These are phyloP conservation scores for Phytophthora crassamura DNA, from an alignment of 352 stramenopile species.

Conservation along the genomic window DNA sequence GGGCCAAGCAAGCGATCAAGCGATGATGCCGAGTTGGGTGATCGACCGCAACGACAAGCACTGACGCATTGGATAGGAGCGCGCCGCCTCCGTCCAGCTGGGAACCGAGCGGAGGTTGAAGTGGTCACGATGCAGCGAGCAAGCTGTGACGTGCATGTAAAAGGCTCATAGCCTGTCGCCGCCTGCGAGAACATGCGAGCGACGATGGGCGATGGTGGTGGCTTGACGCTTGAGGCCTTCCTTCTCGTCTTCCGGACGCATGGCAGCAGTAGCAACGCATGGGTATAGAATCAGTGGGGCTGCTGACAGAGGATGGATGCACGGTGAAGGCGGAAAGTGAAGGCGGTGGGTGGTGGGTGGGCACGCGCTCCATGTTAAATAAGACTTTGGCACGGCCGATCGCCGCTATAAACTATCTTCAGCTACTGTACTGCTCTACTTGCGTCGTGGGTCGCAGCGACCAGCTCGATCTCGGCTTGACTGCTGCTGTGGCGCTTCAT, in stretches of 20 bases:
- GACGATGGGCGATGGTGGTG: background rate
- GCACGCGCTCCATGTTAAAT: conserved; percentile 9
- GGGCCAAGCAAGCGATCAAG: too few relatives aligned
- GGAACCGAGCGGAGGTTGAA: conserved; percentile 25
- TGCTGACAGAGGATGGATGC: too few relatives aligned
- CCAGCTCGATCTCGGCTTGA: background rate
- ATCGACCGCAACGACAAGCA: conserved; percentile 3
- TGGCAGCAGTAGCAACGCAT: too few relatives aligned
- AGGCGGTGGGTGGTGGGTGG: too few relatives aligned
- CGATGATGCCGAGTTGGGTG: conserved; percentile 10
- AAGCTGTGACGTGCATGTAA: background rate
- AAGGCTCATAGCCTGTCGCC: conserved; percentile 8
- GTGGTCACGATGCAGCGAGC: conserved; percentile 19
- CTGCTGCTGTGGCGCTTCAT: too few relatives aligned
- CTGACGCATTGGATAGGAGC: conserved; percentile 5
- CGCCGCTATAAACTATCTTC: background rate
- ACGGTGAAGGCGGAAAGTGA: too few relatives aligned
- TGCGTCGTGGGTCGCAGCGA: too few relatives aligned
- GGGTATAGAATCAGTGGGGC: too few relatives aligned
- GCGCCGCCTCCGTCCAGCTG: conserved; percentile 14
- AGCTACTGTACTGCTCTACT: background rate
- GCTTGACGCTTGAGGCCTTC: too few relatives aligned
- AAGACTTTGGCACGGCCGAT: background rate
- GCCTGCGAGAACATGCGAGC: background rate
- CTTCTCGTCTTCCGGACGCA: too few relatives aligned